phyloP scores from a whole-genome alignment of 192 early-diverging fungal genomes.

The Ambispora gerdemannii region DNA sequence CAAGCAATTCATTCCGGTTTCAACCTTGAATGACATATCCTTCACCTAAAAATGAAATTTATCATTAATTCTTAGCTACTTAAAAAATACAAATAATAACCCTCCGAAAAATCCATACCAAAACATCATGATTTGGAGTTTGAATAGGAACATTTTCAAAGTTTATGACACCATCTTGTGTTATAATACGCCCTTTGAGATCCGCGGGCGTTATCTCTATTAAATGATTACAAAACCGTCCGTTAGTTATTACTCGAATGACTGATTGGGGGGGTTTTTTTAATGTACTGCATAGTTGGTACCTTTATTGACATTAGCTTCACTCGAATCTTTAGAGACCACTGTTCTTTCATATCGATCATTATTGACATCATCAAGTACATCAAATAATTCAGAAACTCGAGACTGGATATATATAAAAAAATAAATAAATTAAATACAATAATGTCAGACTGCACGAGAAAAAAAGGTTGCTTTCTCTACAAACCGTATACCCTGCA shows the following conservation, averaged over 20 bases:
- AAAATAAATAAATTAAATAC: no score
- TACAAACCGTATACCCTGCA: constrained; percentile 55
- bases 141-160: constrained; percentile 77
- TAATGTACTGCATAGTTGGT: no score
- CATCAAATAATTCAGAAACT: constrained; percentile 58
- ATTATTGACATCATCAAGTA: constrained; percentile 51
- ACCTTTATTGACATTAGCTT: constrained; percentile 37
- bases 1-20: constrained; percentile 70
- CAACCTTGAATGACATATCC: constrained; percentile 66
- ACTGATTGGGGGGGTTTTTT: no score
- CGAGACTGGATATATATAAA: constrained; percentile 44
- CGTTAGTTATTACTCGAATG: no score
- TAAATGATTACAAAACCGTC: no score
- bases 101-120: constrained; percentile 35
- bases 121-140: constrained; percentile 67
- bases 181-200: constrained; percentile 51
- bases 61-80: background rate
- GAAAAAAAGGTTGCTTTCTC: no score
- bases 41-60: constrained; percentile 45
- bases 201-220: constrained; percentile 45
- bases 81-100: background rate
- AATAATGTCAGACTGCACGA: no score
- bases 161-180: constrained; percentile 53
- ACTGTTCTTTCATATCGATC: constrained; percentile 56
- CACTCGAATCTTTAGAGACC: constrained; percentile 41